Base-by-base conservation (phyloP, 306 rosid species). In the Vigna trinervia region DNA sequence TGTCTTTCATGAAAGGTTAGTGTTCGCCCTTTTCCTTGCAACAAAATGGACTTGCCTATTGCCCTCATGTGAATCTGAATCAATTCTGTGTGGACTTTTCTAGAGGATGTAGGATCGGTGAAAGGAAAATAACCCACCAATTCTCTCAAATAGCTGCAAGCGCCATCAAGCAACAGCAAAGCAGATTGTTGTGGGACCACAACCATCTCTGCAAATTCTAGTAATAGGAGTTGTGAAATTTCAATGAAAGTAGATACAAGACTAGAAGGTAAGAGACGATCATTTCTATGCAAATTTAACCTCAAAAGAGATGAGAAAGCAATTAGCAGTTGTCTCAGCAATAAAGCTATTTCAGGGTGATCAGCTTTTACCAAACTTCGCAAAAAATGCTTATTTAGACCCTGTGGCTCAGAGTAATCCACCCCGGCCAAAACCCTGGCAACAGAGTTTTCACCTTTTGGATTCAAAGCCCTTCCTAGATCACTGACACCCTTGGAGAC, bases 11-110 rank as follows among this genome's bases (percentile, higher is more conserved):
- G 96, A 61, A 89, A 92, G 80, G 88, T 79, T 47, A 92, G 85
- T 28, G 90, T 83, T 73, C 96, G 92, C 84, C 85, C 78, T 88
- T 88, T 94, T 51, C 97, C 93, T 85, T 94, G 97, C 60, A 89
- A 82, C 81, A 85, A 76, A 67, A 92, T 92, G 84, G 93, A 87
- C 83, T 88, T 92, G 63, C 96, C 96, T 41, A 94, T 62, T 71
- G 97, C 90, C 87, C 77, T 79, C 80, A 95, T 82, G 60, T 89
- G 91, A 51, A 87, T 72, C 81, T 84, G 86, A 82, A 91, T 73
- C 86, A 94, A 74, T 75, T 82, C 79, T n/a, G 83, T 13, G 66
- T 80, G 85, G 39, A 90, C 56, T 84, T 82, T 86, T 69, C 84
- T 71, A 47, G 96, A 87, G 38, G 8, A 57, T 73, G 84, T 78